phyloP scores from a whole-genome alignment of 805 yeast species.

The Candida andamanensis region DNA sequence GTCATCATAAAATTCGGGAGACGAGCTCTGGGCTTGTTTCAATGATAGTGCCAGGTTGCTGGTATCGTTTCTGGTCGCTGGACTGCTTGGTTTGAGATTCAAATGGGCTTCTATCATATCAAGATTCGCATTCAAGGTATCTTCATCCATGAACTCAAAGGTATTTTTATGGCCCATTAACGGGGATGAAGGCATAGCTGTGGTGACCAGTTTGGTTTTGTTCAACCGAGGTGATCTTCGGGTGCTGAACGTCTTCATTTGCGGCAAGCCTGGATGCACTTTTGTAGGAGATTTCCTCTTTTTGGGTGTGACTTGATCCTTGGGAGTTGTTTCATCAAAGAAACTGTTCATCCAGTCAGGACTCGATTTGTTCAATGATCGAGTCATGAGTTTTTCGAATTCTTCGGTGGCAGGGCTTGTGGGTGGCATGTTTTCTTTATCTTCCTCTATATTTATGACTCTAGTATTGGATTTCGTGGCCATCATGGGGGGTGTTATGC shows the following conservation, averaged over 20 bases:
- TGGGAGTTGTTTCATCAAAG: constrained; percentile 38
- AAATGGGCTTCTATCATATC: constrained; percentile 18
- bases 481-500: constrained; percentile 42
- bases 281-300: background rate
- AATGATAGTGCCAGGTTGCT: constrained; percentile 22
- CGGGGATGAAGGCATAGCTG: constrained; percentile 30
- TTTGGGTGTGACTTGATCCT: constrained; percentile 18
- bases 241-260: constrained; percentile 24
- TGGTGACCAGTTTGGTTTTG: constrained; percentile 13
- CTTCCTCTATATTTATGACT: constrained; percentile 44
- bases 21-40: constrained; percentile 7
- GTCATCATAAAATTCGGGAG: no score
- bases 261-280: constrained; percentile 24
- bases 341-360: constrained; percentile 44
- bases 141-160: constrained; percentile 13
- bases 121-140: constrained; percentile 12
- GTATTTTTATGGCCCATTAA: constrained; percentile 16
- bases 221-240: constrained; percentile 21
- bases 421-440: constrained; percentile 25
- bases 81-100: constrained; percentile 26
- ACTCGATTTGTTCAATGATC: constrained; percentile 30
- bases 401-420: constrained; percentile 15
- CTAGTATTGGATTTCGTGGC: constrained; percentile 55
- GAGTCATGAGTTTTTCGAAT: constrained; percentile 21
- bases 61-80: constrained; percentile 33